Conservation (phyloP, 768 basidiomycete species). For the Hortiboletus campestris region DNA sequence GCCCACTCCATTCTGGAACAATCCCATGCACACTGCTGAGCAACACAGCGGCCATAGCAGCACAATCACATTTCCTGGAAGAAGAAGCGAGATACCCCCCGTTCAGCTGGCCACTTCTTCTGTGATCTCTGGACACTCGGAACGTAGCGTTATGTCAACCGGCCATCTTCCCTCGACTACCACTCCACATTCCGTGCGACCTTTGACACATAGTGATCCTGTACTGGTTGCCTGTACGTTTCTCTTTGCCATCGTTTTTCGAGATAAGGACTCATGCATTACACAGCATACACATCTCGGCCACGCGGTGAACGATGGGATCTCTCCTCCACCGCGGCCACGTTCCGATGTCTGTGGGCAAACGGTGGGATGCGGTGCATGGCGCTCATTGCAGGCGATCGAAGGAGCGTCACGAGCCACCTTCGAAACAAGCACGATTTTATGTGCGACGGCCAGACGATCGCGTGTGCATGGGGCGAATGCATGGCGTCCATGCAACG, state of each 20-base stretch:
- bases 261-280: constrained; percentile 3
- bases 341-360: constrained; percentile 24
- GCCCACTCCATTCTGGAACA: neutral
- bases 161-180: neutral
- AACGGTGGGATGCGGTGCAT: constrained; percentile 7
- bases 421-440: constrained; percentile 22
- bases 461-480: constrained; percentile 17
- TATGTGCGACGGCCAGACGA: constrained; percentile 11
- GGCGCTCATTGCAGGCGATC: constrained; percentile 17
- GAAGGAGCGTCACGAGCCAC: constrained; percentile 19
- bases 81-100: neutral
- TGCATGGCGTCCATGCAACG: constrained; percentile 22
- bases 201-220: neutral
- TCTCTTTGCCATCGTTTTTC: neutral
- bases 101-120: neutral
- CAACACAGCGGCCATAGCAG: neutral
- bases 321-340: neutral
- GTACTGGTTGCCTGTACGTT: constrained; percentile 14
- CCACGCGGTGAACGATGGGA: constrained; percentile 12
- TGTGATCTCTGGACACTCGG: neutral
- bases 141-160: neutral
- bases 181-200: neutral
- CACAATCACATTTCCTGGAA: neutral
- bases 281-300: constrained; percentile 7
- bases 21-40: neutral